These are phyloP conservation scores for Fomitopsis serialis DNA, from an alignment of 768 basidiomycete species.

Conservation along the genomic window DNA sequence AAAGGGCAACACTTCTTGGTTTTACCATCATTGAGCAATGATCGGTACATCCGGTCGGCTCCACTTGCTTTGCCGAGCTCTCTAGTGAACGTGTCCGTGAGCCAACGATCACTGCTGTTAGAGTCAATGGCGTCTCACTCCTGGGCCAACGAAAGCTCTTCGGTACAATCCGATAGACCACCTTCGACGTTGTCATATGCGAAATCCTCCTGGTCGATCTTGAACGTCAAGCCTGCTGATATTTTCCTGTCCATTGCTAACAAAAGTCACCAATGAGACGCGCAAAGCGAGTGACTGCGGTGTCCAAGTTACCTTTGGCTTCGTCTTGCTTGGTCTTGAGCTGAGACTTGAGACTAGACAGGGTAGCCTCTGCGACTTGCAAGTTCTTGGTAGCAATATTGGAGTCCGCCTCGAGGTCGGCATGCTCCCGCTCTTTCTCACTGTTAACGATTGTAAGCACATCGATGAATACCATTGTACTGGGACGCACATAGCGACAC, in stretches of 20 bases:
- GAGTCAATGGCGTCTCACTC: conserved; percentile 28
- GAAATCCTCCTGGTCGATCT: conserved; percentile 7
- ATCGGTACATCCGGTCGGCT: conserved; percentile 45
- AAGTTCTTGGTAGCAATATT: conserved; percentile 46
- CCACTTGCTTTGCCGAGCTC: conserved; percentile 24
- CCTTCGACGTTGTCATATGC: conserved; percentile 37
- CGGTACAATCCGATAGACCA: conserved; percentile 41
- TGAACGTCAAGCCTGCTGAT: not conserved
- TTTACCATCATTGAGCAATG: conserved; percentile 51
- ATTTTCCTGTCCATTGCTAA: conserved; percentile 46
- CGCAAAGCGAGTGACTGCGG: not conserved
- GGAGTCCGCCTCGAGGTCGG: conserved; percentile 39
- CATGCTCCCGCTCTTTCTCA: conserved; percentile 60
- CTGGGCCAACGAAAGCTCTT: conserved; percentile 39
- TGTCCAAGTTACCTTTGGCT: conserved; percentile 44
- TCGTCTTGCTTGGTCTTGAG: conserved; percentile 59
- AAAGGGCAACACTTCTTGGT: conserved; percentile 65
- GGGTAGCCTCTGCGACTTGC: conserved; percentile 57
- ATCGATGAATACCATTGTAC: not conserved
- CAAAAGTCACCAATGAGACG: not conserved
- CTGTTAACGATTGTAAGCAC: conserved; percentile 30
- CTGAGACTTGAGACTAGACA: conserved; percentile 56
- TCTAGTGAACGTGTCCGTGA: conserved; percentile 9
- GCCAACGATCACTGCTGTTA: not conserved
- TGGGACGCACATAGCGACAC: conserved; percentile 45